A percentile compares a stretch with the other conserved stretches of the same genome.
Evolutionary conservation across 2,329 filamentous ascomycete species (phyloP).

Genomic region (Peltaster fructicola): DNA sequence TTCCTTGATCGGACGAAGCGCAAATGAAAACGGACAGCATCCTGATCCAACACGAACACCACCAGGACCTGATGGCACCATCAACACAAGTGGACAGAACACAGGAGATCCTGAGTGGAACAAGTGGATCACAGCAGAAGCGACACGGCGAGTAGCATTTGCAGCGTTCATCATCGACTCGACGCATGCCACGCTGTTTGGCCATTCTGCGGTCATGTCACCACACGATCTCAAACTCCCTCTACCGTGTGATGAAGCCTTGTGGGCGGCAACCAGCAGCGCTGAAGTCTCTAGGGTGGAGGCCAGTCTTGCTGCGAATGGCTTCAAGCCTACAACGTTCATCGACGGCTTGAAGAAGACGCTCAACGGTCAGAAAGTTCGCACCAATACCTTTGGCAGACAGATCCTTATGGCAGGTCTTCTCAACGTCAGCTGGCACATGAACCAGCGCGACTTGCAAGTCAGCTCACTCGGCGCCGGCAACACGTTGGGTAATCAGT

Average conservation of each 20-base stretch:
- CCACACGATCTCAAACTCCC: conserved; percentile 87
- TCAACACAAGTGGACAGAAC: conserved; percentile 31
- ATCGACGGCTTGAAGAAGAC: conserved; percentile 82
- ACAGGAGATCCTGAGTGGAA: conserved; percentile 87
- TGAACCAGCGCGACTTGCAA: conserved; percentile 90
- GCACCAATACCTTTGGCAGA: conserved; percentile 83
- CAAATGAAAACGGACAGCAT: conserved; percentile 57
- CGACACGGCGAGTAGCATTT: conserved; percentile 76
- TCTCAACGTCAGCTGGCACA: conserved; percentile 88
- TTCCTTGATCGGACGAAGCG: conserved; percentile 71
- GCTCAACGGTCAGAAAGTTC: conserved; percentile 66
- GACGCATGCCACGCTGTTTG: conserved; percentile 94
- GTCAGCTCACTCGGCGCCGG: conserved; percentile 71
- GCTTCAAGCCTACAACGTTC: conserved; percentile 71
- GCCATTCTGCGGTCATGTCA: conserved; percentile 91
- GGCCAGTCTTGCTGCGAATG: conserved; percentile 59
- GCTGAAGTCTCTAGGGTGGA: conserved; percentile 75
- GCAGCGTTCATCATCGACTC: conserved; percentile 91
- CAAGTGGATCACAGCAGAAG: conserved; percentile 87
- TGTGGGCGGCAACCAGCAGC: conserved; percentile 83
- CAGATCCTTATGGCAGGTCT: conserved; percentile 89
- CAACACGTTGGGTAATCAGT: conserved; percentile 64
- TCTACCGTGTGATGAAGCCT: conserved; percentile 75
- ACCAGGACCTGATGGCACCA: conserved; percentile 30
- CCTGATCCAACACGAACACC: conserved; percentile 33